A percentile compares a stretch with the other conserved stretches of the same genome.
Evolutionary conservation across 2,329 filamentous ascomycete genomes (phyloP).

Genomic region (Pseudogymnoascus sp.): DNA sequence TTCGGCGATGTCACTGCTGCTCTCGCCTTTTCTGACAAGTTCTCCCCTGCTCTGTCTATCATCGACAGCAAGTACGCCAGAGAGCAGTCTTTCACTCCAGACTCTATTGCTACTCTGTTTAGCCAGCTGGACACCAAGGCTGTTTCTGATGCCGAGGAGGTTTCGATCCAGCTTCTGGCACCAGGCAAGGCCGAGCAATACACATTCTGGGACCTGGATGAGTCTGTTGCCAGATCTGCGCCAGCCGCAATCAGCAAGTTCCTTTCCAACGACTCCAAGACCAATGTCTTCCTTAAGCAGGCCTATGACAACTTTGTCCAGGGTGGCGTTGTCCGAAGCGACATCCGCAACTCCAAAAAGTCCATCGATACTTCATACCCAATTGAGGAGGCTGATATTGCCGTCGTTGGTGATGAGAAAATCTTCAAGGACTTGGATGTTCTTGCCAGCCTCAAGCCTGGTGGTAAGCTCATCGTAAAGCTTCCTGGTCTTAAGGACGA

Average conservation of each 20-base stretch:
- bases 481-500: conserved; percentile 76
- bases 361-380: conserved; percentile 78
- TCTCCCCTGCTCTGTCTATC: conserved; percentile 53
- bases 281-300: conserved; percentile 52
- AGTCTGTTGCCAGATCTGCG: conserved; percentile 56
- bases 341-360: conserved; percentile 76
- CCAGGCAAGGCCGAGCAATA: conserved; percentile 64
- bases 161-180: conserved; percentile 44
- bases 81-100: conserved; percentile 46
- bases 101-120: conserved; percentile 43
- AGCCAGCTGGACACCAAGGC: conserved; percentile 40
- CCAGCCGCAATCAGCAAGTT: conserved; percentile 50
- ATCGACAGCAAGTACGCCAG: conserved; percentile 87
- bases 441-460: conserved; percentile 57
- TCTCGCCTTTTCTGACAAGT: conserved; percentile 66
- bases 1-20: conserved; percentile 88
- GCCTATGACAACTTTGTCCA: conserved; percentile 55
- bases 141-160: conserved; percentile 20
- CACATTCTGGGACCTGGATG: conserved; percentile 86
- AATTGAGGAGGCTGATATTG: conserved; percentile 68
- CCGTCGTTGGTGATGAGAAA: conserved; percentile 69
- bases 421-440: conserved; percentile 72
- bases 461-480: conserved; percentile 66
- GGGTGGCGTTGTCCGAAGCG: conserved; percentile 75
- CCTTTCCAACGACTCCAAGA: conserved; percentile 64